Evolutionary conservation across 2,329 filamentous ascomycete species (phyloP).

Genomic region (Ceratocystis colombiana): DNA sequence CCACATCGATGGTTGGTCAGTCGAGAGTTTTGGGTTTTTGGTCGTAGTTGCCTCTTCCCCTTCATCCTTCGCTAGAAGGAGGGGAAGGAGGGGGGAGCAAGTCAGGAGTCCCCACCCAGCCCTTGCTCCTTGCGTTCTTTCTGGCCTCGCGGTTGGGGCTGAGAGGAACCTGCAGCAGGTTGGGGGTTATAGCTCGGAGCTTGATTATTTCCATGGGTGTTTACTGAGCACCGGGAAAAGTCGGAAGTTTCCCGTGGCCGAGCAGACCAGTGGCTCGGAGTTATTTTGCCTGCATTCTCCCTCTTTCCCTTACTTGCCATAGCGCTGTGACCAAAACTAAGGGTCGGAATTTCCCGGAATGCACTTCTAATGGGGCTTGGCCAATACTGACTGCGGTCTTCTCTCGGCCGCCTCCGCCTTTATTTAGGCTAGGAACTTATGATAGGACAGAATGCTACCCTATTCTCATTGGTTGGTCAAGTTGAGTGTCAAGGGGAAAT

Average conservation of each 20-base stretch:
- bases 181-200: neutral
- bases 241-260: neutral
- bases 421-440: constrained; percentile 7
- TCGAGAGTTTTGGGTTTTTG: neutral
- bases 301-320: neutral
- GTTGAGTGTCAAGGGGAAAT: neutral
- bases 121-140: neutral
- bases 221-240: constrained; percentile 3
- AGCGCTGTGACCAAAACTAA: neutral
- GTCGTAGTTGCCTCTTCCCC: constrained; percentile 1
- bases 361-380: neutral
- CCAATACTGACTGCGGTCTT: constrained; percentile 6
- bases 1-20: constrained; percentile 6
- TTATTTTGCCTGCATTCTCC: neutral
- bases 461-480: constrained; percentile 1
- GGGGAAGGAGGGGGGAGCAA: neutral
- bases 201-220: neutral
- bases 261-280: neutral
- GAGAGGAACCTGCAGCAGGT: neutral
- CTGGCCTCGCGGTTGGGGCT: constrained; percentile 14
- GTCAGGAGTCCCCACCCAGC: neutral
- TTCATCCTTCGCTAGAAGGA: neutral
- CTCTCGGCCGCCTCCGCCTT: constrained; percentile 10
- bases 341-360: neutral
- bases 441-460: neutral